phyloP scores from a whole-genome alignment of 805 yeast species.

The Candida patagonica region DNA sequence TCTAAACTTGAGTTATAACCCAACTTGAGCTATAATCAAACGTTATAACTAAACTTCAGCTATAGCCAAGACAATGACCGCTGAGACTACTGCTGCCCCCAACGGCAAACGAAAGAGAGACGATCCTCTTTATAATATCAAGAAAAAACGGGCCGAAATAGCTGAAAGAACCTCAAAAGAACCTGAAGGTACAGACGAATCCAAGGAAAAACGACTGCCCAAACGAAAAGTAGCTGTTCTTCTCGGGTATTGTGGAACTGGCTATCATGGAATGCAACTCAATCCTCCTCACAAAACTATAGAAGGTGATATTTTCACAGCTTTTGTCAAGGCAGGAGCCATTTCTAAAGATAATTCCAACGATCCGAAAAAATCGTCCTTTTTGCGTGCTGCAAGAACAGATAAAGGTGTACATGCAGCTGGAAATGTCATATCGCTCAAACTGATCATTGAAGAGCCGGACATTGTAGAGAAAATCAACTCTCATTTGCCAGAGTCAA shows the following conservation, averaged over 20 bases:
- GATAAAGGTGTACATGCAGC: conserved; percentile 98
- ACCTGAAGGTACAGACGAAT: conserved; percentile 18
- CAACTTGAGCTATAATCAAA: too few species aligned
- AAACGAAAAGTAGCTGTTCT: conserved; percentile 83
- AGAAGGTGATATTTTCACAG: conserved; percentile 79
- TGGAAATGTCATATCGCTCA: conserved; percentile 79
- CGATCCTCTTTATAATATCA: background rate
- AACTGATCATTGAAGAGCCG: conserved; percentile 74
- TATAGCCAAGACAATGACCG: background rate
- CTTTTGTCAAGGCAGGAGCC: conserved; percentile 81
- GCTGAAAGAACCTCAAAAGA: conserved; percentile 18
- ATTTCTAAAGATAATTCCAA: conserved; percentile 77
- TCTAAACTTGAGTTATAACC: too few species aligned
- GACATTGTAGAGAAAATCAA: conserved; percentile 70
- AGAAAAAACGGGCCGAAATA: conserved; percentile 1
- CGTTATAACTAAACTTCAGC: too few species aligned
- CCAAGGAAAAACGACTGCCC: conserved; percentile 31
- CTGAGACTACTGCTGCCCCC: background rate
- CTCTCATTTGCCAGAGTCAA: conserved; percentile 66
- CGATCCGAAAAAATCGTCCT: conserved; percentile 79
- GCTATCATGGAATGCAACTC: conserved; percentile 92
- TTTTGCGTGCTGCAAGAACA: conserved; percentile 56
- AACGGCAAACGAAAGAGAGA: conserved; percentile 1
- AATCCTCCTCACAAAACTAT: conserved; percentile 85
- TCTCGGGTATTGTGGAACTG: conserved; percentile 94